Evolutionary conservation across 2,329 filamentous ascomycete species (phyloP), one percentile per base, ranked within the genome.

Genomic region (Aspergillus uvarum): DNA sequence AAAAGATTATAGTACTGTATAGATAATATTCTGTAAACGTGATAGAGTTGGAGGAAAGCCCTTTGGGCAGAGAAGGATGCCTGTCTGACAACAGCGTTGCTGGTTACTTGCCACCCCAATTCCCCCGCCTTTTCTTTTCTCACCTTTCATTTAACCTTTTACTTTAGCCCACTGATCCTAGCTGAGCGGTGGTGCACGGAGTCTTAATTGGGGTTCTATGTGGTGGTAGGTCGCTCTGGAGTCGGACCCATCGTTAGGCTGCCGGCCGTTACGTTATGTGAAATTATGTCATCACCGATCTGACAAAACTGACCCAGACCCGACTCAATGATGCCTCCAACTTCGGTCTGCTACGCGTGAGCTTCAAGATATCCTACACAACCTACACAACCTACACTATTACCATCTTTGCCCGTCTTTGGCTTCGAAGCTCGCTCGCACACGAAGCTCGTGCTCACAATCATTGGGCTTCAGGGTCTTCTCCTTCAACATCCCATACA

Each of bases 271-370:
- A 68, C 67, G 66, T 64, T 35, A 12, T 35, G 32, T 35, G 60
- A 62, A 57, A 68, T 69, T 68, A 69, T 68, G 67, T 69, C 67
- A 69, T 68, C 67, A 64, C 56, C 58, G 50, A 62, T 65, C 64
- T 59, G 59, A 63, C 65, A 63, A 61, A 59, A 60, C 60, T 52
- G 47, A 61, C 59, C 57, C 47, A 65, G 48, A 62, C 56, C 55
- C 24, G 58, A 56, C 60, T 50, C 54, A 54, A 52, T 56, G 54
- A 59, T 58, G 62, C 59, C 62, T 61, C 58, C 60, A 63, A 62
- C 62, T 31, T 55, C 56, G 47, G 54, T 61, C 56, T 63, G 59
- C 59, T 64, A 62, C 61, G 47, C 56, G 54, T 65, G 63, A 63
- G 66, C 65, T 67, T 35, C 48, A 54, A 61, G 51, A 54, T 57